Percentiles rank a stretch among this genome's conserved stretches.
These are phyloP conservation scores for Colletotrichum simmondsii DNA, from an alignment of 2,329 filamentous ascomycete genomes.

Conservation along the genomic window DNA sequence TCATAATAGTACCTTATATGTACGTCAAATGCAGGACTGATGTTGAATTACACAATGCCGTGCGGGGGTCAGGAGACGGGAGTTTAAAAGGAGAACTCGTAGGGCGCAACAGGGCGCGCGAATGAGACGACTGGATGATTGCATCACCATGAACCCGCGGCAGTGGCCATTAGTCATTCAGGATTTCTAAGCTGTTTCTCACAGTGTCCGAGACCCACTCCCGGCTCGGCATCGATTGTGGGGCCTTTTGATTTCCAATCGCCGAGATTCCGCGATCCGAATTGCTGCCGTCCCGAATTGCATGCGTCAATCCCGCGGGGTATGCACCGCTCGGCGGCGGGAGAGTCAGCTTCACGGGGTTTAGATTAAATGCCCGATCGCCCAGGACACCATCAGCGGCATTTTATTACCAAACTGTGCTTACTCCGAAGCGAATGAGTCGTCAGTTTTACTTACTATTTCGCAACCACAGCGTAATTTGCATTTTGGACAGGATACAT, in stretches of 20 bases:
- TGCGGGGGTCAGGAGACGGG: neutral
- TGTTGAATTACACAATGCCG: neutral
- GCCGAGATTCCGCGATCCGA: neutral
- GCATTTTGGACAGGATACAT: no score
- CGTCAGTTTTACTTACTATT: neutral
- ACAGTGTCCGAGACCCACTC: constrained; percentile 1
- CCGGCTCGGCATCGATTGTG: constrained; percentile 1
- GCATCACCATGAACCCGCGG: constrained; percentile 10
- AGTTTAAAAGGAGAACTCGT: neutral
- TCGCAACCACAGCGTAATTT: neutral
- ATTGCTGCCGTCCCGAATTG: neutral
- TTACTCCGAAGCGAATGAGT: neutral
- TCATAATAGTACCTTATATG: neutral
- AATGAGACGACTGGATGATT: constrained; percentile 1
- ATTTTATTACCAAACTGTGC: neutral
- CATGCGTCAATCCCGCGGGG: neutral
- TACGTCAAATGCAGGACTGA: neutral
- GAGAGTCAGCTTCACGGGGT: neutral
- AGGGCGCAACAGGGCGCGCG: neutral
- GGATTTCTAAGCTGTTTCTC: constrained; percentile 26
- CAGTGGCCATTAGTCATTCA: constrained; percentile 21
- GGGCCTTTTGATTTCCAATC: constrained; percentile 18
- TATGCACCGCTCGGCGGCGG: neutral
- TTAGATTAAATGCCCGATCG: neutral
- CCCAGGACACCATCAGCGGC: neutral